phyloP scores from a whole-genome alignment of 805 yeast genomes.

The Danielia reshetovae region DNA sequence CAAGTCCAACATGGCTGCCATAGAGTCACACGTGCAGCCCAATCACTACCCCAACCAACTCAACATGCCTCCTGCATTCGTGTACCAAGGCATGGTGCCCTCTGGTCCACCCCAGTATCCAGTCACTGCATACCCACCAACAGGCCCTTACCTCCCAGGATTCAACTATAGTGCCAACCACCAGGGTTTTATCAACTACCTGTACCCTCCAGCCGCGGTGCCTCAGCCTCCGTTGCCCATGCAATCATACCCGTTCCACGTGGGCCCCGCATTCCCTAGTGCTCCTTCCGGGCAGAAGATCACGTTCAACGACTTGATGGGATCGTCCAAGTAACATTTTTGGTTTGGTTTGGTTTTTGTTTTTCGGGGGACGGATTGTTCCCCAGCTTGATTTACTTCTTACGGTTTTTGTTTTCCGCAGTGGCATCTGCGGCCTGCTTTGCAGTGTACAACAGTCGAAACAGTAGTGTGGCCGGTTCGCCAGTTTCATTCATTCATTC shows the following conservation, averaged over 20 bases:
- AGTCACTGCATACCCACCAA: conserved; percentile 31
- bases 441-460: background rate
- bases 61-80: conserved; percentile 13
- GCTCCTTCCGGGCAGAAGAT: conserved; percentile 32
- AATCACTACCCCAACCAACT: background rate
- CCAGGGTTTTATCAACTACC: conserved; percentile 31
- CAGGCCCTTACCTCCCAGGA: conserved; percentile 24
- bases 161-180: conserved; percentile 28
- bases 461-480: conserved; percentile 2
- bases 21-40: background rate
- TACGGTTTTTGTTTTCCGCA: conserved; percentile 1
- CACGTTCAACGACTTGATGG: conserved; percentile 37
- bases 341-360: conserved; percentile 2
- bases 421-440: conserved; percentile 1
- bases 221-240: conserved; percentile 15
- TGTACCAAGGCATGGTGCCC: conserved; percentile 18
- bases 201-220: conserved; percentile 18
- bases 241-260: conserved; percentile 14
- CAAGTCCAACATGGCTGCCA: conserved; percentile 6
- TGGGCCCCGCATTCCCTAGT: conserved; percentile 10
- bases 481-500: conserved; percentile 1
- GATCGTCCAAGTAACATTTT: conserved; percentile 19
- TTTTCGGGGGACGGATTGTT: background rate
- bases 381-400: conserved; percentile 1
- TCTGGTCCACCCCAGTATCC: conserved; percentile 26